Evolutionary conservation across 306 rosid genomes (phyloP), one percentile per base, ranked within the genome.

Genomic region (Mimosa bimucronata): DNA sequence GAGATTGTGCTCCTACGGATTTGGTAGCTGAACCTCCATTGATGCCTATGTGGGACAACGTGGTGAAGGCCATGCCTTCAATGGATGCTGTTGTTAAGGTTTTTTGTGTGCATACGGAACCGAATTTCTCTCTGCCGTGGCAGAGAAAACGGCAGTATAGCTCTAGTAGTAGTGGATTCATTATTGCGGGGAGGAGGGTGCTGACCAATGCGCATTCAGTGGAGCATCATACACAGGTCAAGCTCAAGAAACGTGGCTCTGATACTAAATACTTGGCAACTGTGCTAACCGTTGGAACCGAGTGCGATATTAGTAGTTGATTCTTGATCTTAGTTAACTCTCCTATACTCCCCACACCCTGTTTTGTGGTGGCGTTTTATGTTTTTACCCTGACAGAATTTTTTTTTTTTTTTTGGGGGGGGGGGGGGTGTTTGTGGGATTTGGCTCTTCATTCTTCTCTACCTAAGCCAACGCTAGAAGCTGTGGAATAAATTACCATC

Each of bases 41-140:
- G 83, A 79, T 45, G 75, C 86, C 85, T 11, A 45, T 66, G 76
- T 78, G 88, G 91, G 90, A 84, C 41, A 77, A 50, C 75, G 86
- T 64, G 69, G 89, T 38, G 52, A 48, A 48, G 55, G 55, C 79
- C 72, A 79, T 83, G 46, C 92, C 97, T 10, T 90, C 92, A 4
- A 92, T 91, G 97, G 92, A 91, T 75, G 88, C 97, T 2, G 92
- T 92, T 81, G 97, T 92, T 72, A 92, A 91, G 86, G 97, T 92
- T 25, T 87, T 92, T 71, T 91, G 97, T 66, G 90, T 87, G 29
- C 97, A 92, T 40, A 89, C 97, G 10, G 92, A 92, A 77, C 97
- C 97, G 2, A 92, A 92, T 86, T 92, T 92, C 83, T 92, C 97
- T 10, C 83, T 92, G 30, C 95, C 95, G n/a, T 92, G 97, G 97